These are phyloP conservation scores for Urtica urens DNA, from an alignment of 306 rosid species.

Conservation along the genomic window DNA sequence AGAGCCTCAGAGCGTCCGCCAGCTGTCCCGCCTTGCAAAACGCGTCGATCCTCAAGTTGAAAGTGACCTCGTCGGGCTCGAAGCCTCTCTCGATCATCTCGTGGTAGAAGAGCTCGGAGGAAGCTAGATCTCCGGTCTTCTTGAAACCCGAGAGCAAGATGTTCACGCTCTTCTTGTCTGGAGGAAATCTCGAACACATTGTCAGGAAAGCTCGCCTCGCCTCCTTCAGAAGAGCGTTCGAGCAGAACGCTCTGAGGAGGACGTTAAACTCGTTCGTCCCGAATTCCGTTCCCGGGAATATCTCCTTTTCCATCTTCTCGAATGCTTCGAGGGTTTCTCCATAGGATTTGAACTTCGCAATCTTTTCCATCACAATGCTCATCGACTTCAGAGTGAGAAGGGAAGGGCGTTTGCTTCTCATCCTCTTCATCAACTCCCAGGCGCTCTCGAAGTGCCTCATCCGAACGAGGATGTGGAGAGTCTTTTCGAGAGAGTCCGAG, in stretches of 20 bases:
- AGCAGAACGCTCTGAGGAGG: slow-evolving; percentile 59
- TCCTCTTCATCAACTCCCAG: slow-evolving; percentile 46
- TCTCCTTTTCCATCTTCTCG: slow-evolving; percentile 50
- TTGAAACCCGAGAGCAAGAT: slow-evolving; percentile 82
- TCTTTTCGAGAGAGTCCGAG: slow-evolving; percentile 54
- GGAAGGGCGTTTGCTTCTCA: slow-evolving; percentile 28
- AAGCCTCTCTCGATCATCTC: slow-evolving; percentile 76
- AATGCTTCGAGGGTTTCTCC: slow-evolving; percentile 70
- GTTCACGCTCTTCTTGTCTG: slow-evolving; percentile 71
- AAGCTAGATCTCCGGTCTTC: slow-evolving; percentile 67
- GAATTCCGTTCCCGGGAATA: slow-evolving; percentile 43
- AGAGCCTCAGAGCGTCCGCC: slow-evolving; percentile 59
- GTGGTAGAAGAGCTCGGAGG: slow-evolving; percentile 76
- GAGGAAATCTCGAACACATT: slow-evolving; percentile 45
- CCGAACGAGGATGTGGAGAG: slow-evolving; percentile 61
- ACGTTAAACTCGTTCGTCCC: slow-evolving; percentile 70
- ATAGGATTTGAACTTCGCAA: slow-evolving; percentile 51
- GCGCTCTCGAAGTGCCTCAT: slow-evolving; percentile 78
- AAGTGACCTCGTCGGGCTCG: slow-evolving; percentile 53
- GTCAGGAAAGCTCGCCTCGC: slow-evolving; percentile 59
- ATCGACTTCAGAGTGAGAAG: slow-evolving; percentile 69
- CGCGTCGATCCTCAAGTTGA: slow-evolving; percentile 63
- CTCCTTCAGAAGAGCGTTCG: slow-evolving; percentile 83
- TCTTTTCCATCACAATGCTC: slow-evolving; percentile 73
- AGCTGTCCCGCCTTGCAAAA: slow-evolving; percentile 69